Evolutionary conservation across 768 basidiomycete species (phyloP).

Genomic region (Lactarius hatsudake): DNA sequence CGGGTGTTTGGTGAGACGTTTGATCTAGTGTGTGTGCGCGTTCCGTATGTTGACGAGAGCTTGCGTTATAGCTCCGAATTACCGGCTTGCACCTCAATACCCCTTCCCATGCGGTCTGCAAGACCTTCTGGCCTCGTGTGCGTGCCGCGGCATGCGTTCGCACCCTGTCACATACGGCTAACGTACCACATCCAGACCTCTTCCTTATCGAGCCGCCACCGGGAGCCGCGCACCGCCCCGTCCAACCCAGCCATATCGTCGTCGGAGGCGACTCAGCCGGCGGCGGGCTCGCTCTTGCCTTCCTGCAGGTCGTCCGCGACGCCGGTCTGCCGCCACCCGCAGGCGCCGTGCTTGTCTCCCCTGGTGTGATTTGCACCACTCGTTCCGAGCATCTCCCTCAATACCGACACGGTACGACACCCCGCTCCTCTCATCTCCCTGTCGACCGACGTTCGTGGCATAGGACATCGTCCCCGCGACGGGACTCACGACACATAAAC

Average conservation of each 20-base stretch:
- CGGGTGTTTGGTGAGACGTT: no score
- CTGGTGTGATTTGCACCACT: slow-evolving; percentile 90
- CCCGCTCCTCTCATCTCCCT: background rate
- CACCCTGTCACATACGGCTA: no score
- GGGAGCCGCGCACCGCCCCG: slow-evolving; percentile 73
- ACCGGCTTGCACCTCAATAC: no score
- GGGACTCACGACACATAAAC: slow-evolving; percentile 75
- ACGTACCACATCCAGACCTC: no score
- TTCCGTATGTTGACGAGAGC: slow-evolving; percentile 8
- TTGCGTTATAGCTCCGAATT: slow-evolving; percentile 58
- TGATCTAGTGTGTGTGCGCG: no score
- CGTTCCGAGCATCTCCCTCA: slow-evolving; percentile 85
- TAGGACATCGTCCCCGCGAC: slow-evolving; percentile 77
- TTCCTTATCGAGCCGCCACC: no score
- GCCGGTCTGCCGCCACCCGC: slow-evolving; percentile 76
- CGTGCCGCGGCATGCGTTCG: no score
- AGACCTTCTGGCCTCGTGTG: slow-evolving; percentile 80
- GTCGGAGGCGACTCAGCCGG: slow-evolving; percentile 95
- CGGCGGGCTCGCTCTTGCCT: slow-evolving; percentile 77
- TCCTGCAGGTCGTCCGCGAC: slow-evolving; percentile 88
- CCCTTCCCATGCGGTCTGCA: no score
- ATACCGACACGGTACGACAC: slow-evolving; percentile 68
- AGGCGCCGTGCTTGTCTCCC: slow-evolving; percentile 85
- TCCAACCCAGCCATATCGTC: slow-evolving; percentile 79
- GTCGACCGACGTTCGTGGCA: background rate